Base-by-base conservation (phyloP, 345 rosid genomes). In the Lepidium africanum region DNA sequence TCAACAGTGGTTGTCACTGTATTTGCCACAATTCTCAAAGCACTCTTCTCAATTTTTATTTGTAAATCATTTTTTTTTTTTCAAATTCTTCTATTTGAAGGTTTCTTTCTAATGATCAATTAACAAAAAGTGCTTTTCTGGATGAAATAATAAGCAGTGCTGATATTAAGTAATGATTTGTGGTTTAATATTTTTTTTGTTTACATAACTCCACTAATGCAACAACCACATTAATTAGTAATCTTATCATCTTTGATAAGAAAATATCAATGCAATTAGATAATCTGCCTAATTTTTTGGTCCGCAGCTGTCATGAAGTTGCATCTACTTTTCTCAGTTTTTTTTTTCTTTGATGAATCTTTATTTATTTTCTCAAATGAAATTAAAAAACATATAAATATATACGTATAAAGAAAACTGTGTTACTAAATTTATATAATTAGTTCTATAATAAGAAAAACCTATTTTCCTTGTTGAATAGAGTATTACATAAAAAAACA, bases 1-100 rank as follows among this genome's bases (percentile, higher is more conserved):
- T 33, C 36, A 27, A 65, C 12, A 53, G 51, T 67, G 62, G 36
- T 54, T 43, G 54, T 35, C 72, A 56, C 27, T 67, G 43, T 33
- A 4, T 55, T 68, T 45, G 65, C 72, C 65, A 68, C 65, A 68
- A 57, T 14, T 57, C 42, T 46, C 64, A 57, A 68, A 46, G 48
- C 48, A 46, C 27, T 21, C 37, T 32, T 46, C 13, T 62, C 13
- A 43, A 10, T 9, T 14, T 59, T 43, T 19, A 7, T 66, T 65
- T 42, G 62, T 42, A 32, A 35, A 56, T 46, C 17, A 61, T 61
- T 30, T 11, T 59, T 13, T 17, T 41, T 9, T 10, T 16, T 10
- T 16, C 23, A 16, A 10, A 36, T 19, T 7, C 63, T 51, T 10
- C 19, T 9, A 5, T 32, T n/a, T 49, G 21, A 48, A 4, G 4